Percentiles rank a stretch among this genome's conserved stretches.
Conservation (phyloP, 2,329 filamentous ascomycete genomes). For the Cordyceps tenuipes region DNA sequence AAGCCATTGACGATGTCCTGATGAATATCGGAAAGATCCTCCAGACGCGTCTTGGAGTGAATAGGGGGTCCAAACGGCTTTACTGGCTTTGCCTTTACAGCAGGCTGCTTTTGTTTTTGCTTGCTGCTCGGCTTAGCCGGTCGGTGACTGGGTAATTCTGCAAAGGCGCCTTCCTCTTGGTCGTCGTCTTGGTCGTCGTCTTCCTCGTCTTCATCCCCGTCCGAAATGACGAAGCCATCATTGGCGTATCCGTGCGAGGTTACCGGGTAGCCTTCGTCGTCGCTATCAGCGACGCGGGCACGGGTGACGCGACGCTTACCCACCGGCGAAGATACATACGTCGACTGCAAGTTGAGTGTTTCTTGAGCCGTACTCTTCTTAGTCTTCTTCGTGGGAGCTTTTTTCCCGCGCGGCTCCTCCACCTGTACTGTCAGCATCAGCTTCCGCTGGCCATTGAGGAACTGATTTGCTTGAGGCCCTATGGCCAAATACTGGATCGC, state of each 20-base stretch:
- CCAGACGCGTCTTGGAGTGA: slow-evolving; percentile 44
- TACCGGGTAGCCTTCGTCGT: slow-evolving; percentile 29
- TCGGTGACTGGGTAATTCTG: slow-evolving; percentile 30
- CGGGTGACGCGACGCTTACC: slow-evolving; percentile 24
- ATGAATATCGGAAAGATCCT: slow-evolving; percentile 50
- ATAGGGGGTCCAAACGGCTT: slow-evolving; percentile 49
- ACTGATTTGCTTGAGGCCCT: slow-evolving; percentile 33
- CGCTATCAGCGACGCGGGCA: slow-evolving; percentile 19
- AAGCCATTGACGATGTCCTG: slow-evolving; percentile 57
- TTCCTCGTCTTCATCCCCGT: slow-evolving; percentile 26
- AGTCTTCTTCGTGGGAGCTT: slow-evolving; percentile 19
- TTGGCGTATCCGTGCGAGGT: slow-evolving; percentile 39
- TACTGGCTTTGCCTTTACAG: slow-evolving; percentile 8
- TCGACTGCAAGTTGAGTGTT: slow-evolving; percentile 34
- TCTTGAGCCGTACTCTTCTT: slow-evolving; percentile 28
- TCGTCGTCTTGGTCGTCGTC: slow-evolving; percentile 30
- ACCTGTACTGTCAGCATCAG: slow-evolving; percentile 37
- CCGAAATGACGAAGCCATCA: slow-evolving; percentile 42
- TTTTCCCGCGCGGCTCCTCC: slow-evolving; percentile 14
- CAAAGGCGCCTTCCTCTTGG: slow-evolving; percentile 26
- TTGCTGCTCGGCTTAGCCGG: slow-evolving; percentile 29
- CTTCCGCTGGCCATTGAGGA: slow-evolving; percentile 36
- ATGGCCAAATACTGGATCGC: slow-evolving; percentile 62
- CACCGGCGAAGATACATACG: slow-evolving; percentile 46
- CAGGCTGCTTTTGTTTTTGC: neutral